Evolutionary conservation across 306 rosid genomes (phyloP), one percentile per base, ranked within the genome.

Genomic region (Rosa chinensis): DNA sequence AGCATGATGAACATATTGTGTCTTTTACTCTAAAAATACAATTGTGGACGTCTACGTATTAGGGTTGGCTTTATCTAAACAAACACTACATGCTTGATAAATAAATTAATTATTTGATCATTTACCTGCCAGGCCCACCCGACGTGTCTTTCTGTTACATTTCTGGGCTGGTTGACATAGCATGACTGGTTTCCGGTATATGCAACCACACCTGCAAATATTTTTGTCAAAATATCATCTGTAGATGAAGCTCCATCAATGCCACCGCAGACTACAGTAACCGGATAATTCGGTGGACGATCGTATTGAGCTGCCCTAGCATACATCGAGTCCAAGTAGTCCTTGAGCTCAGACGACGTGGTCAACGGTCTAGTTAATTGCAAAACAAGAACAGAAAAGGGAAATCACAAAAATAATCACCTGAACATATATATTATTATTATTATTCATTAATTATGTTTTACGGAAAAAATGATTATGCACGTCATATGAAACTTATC

Each of bases 121-220:
- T 14, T 74, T 85, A 92, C 98, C 98, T 92, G 97, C 97, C 98
- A 94, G 20, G 32, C 5, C 98, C 98, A 92, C 32, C 93, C 97
- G 2, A 2, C 35, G 16, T 5, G 0, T 8, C 86, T 79, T 81
- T 92, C 92, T 45, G 89, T 49, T 59, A 2, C 35, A 53, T 52
- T 75, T 71, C 1, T 9, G 25, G 87, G 92, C 50, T 5, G 47
- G 55, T 85, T 89, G 45, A 87, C 45, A 64, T 85, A 77, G 88
- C 97, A 94, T 13, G 88, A 62, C 47, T 3, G 18, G 43, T 82
- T 84, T 76, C 96, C 90, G 4, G 0, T 1, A 1, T 40, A 77
- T 73, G 97, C 87, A 76, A 84, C 81, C 23, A 92, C 56, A n/a
- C 94, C 97, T 35, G 92, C 86, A 83, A 79, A 87, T 82, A 92